phyloP scores from a whole-genome alignment of 2,329 filamentous ascomycete species.

The Tolypocladium capitatum region DNA sequence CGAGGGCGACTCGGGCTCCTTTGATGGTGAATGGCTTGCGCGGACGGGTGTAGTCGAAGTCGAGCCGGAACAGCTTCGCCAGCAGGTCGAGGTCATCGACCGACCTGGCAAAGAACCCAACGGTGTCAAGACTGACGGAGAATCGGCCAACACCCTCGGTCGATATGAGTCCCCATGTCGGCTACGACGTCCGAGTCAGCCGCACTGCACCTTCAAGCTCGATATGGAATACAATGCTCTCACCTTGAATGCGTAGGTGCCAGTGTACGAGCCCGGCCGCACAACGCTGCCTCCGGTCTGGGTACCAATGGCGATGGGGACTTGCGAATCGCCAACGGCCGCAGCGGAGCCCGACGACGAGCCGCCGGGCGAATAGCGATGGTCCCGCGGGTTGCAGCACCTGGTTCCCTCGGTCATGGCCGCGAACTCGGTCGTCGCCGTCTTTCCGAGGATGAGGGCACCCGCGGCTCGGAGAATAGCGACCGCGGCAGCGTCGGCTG shows the following conservation, averaged over 20 bases:
- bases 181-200: slow-evolving; percentile 13
- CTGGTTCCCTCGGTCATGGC: slow-evolving; percentile 40
- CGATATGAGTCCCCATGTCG: slow-evolving; percentile 50
- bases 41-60: slow-evolving; percentile 26
- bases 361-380: slow-evolving; percentile 50
- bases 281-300: slow-evolving; percentile 55
- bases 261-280: slow-evolving; percentile 51
- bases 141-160: slow-evolving; percentile 48
- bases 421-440: slow-evolving; percentile 51
- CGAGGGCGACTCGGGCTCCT: slow-evolving; percentile 39
- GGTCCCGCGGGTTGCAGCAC: slow-evolving; percentile 52
- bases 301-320: slow-evolving; percentile 46
- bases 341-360: slow-evolving; percentile 55
- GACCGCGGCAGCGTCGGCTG: slow-evolving; percentile 39
- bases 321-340: slow-evolving; percentile 52
- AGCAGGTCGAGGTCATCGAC: slow-evolving; percentile 46
- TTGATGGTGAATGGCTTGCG: slow-evolving; percentile 19
- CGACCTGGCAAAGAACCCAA: slow-evolving; percentile 46
- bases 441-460: slow-evolving; percentile 37
- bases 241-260: slow-evolving; percentile 47
- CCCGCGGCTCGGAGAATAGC: slow-evolving; percentile 38
- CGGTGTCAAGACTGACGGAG: slow-evolving; percentile 45
- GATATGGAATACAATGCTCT: neutral
- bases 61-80: slow-evolving; percentile 39
- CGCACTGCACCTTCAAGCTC: neutral